phyloP scores from a whole-genome alignment of 2,329 filamentous ascomycete species.

The Penicillium fuscoglaucum region DNA sequence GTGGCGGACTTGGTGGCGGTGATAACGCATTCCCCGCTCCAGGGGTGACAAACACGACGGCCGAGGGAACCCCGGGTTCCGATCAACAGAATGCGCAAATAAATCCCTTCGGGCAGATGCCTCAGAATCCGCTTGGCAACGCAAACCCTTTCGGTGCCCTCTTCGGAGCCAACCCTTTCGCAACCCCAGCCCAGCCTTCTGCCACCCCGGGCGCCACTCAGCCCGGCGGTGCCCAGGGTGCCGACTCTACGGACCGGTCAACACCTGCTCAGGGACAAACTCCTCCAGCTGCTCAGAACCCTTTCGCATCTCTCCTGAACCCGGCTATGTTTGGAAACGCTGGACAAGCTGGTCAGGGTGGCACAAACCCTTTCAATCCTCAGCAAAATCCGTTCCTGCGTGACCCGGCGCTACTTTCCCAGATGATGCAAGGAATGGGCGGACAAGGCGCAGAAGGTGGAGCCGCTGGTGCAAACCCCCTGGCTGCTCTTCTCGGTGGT shows the following conservation, averaged over 20 bases:
- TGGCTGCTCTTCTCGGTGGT: conserved; percentile 54
- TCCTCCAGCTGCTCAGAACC: conserved; percentile 56
- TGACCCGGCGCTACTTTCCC: conserved; percentile 59
- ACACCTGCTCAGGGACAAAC: conserved; percentile 36
- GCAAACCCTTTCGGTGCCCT: conserved; percentile 59
- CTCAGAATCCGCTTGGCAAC: conserved; percentile 17
- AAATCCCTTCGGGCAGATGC: conserved; percentile 23
- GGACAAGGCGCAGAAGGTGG: conserved; percentile 38
- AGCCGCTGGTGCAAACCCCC: conserved; percentile 45
- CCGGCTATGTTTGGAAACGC: conserved; percentile 40
- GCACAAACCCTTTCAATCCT: conserved; percentile 49
- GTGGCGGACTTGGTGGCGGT: conserved; percentile 53
- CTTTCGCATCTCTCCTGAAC: conserved; percentile 67
- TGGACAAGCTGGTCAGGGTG: conserved; percentile 38
- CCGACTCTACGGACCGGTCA: conserved; percentile 31
- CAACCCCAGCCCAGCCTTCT: conserved; percentile 28
- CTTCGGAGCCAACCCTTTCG: conserved; percentile 47
- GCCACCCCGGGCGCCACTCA: conserved; percentile 35
- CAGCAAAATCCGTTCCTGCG: conserved; percentile 58
- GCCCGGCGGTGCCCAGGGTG: conserved; percentile 32
- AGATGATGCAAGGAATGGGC: conserved; percentile 56
- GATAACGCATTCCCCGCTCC: conserved; percentile 76
- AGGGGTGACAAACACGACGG: conserved; percentile 84
- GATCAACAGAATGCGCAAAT: conserved; percentile 37
- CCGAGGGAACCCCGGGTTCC: conserved; percentile 46